Evolutionary conservation across 208 protist genomes (phyloP).

Genomic region (Acanthamoeba divionensis): DNA sequence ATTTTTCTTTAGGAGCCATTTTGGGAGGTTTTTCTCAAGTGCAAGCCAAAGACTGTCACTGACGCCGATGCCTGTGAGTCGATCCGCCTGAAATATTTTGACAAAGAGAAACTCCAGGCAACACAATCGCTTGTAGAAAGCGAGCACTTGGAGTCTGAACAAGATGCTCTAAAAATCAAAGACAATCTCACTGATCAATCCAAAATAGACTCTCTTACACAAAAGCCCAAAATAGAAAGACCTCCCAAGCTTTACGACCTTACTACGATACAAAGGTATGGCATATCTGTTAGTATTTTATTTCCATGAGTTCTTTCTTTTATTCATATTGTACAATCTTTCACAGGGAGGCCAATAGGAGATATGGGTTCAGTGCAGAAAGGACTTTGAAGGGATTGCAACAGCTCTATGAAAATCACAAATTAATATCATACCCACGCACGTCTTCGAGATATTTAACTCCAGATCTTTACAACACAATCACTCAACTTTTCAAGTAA

Average conservation of each 20-base stretch:
- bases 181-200: background rate
- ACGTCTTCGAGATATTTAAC: conserved; percentile 28
- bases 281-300: background rate
- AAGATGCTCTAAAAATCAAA: background rate
- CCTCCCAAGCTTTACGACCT: conserved; percentile 48
- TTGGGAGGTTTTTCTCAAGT: conserved; percentile 2
- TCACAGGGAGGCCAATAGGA: background rate
- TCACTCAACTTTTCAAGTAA: conserved; percentile 14
- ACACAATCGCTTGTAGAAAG: background rate
- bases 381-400: conserved; percentile 12
- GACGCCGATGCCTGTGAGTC: no score
- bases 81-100: conserved; percentile 34
- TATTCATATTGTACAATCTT: background rate
- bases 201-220: background rate
- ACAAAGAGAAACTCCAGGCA: background rate
- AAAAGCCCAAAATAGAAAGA: conserved; percentile 21
- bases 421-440: conserved; percentile 44
- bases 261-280: conserved; percentile 8
- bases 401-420: conserved; percentile 34
- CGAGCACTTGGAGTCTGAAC: conserved; percentile 3
- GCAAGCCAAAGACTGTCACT: background rate
- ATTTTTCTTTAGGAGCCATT: background rate
- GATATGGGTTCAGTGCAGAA: conserved; percentile 18
- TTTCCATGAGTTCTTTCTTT: no score
- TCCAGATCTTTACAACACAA: background rate